These are phyloP conservation scores for Ophiostoma himal-ulmi DNA, from an alignment of 2,329 filamentous ascomycete genomes.

Conservation along the genomic window DNA sequence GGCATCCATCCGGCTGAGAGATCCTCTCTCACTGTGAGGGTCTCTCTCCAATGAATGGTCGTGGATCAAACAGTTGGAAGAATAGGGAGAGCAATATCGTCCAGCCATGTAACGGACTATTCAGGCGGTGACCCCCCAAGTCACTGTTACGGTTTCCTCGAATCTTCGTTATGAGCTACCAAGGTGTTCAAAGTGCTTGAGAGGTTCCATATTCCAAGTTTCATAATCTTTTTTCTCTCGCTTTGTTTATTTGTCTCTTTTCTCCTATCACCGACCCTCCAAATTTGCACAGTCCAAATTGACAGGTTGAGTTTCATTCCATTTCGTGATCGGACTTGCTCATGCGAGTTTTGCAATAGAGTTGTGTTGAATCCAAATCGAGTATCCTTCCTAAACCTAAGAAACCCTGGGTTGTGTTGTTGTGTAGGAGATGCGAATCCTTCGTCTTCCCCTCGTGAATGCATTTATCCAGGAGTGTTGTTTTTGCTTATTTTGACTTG, in stretches of 20 bases:
- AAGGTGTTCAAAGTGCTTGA: background rate
- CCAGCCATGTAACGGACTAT: background rate
- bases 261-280: background rate
- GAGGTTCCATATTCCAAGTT: background rate
- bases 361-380: background rate
- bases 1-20: background rate
- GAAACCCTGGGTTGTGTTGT: background rate
- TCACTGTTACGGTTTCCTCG: background rate
- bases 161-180: background rate
- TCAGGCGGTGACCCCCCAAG: background rate
- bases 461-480: background rate
- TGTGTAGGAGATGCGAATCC: background rate
- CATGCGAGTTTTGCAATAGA: background rate
- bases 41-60: too few relatives aligned
- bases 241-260: background rate
- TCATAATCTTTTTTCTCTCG: background rate
- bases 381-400: slow-evolving; percentile 6
- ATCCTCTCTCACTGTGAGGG: background rate
- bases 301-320: background rate
- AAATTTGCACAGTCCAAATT: background rate
- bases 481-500: background rate
- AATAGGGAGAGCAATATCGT: background rate
- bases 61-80: background rate
- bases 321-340: background rate
- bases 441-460: background rate